Evolutionary conservation across 345 rosid genomes (phyloP).

Genomic region (Durio zibethinus): DNA sequence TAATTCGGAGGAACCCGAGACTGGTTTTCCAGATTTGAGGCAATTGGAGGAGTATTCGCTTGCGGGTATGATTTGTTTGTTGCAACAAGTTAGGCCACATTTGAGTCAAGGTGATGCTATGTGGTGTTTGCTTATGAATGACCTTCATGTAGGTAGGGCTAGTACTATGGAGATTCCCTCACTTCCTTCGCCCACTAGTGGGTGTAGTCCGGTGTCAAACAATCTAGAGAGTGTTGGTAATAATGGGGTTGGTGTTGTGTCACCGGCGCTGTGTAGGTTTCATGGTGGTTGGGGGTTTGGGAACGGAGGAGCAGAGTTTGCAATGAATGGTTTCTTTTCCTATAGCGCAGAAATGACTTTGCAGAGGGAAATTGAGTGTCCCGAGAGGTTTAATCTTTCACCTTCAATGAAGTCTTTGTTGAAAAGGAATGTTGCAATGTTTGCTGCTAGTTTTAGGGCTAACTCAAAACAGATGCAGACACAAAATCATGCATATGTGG

Average conservation of each 20-base stretch:
- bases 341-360: constrained; percentile 39
- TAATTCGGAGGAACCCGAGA: constrained; percentile 49
- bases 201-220: constrained; percentile 23
- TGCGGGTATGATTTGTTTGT: constrained; percentile 78
- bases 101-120: constrained; percentile 90
- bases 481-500: constrained; percentile 38
- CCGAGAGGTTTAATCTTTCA: constrained; percentile 82
- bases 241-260: constrained; percentile 45
- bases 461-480: constrained; percentile 52
- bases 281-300: constrained; percentile 93
- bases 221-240: constrained; percentile 35
- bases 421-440: constrained; percentile 81
- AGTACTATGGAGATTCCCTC: constrained; percentile 58
- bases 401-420: constrained; percentile 78
- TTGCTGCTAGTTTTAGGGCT: constrained; percentile 87
- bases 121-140: constrained; percentile 96
- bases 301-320: constrained; percentile 51
- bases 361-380: constrained; percentile 74
- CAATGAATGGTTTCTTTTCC: constrained; percentile 48
- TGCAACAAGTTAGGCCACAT: constrained; percentile 78
- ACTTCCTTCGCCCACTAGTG: constrained; percentile 27
- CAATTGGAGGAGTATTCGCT: constrained; percentile 80
- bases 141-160: constrained; percentile 85
- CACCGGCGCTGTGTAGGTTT: constrained; percentile 65
- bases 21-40: constrained; percentile 61